Base-by-base conservation (phyloP, 441 rosid genomes). In the Erodium texanum region DNA sequence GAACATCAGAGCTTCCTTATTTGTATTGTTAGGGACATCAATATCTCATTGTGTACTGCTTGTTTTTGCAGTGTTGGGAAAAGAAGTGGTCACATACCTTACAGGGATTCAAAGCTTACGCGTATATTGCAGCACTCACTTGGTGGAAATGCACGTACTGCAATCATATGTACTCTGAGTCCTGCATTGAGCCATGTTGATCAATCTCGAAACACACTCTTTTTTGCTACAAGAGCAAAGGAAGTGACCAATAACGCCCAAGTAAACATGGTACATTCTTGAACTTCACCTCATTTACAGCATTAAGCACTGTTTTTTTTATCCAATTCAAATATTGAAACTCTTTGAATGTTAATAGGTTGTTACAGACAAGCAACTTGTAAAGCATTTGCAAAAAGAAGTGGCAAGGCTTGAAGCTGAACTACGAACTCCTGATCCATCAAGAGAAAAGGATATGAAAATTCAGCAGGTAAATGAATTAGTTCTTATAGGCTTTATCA, bases 191-290 rank as follows among this genome's bases (percentile, higher is more conserved):
- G 85, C 76, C 98, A 94, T 78, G 85, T 83, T 73, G 99, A 94
- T 71, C 99, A 94, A 81, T 94, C 99, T 72, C 93, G 98, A 74
- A 94, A 92, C 68, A 89, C 98, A 66, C 97, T 94, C 16, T 84
- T 76, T 81, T 94, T 94, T 34, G 99, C 99, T 48, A 94, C 96
- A 67, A 74, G 98, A 77, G 99, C 99, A 9, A 94, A 94, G 87
- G 99, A 94, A 87, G 99, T 94, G 71, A 94, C 99, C 11, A 92
- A 94, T 76, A 94, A 88, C 81, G 99, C 99, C 24, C 93, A 87
- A 22, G 99, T 94, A 62, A 94, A 94, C 83, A 87, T 94, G 99
- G 99, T 94, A 92, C 61, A 73, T 69, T 67, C 29, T 64, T 62
- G 36, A 65, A 66, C 66, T 67, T 24, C 34, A 5, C 38, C 65